Evolutionary conservation across 176 grass and related monocot genomes (phyloP).

Genomic region (Poa pratensis): DNA sequence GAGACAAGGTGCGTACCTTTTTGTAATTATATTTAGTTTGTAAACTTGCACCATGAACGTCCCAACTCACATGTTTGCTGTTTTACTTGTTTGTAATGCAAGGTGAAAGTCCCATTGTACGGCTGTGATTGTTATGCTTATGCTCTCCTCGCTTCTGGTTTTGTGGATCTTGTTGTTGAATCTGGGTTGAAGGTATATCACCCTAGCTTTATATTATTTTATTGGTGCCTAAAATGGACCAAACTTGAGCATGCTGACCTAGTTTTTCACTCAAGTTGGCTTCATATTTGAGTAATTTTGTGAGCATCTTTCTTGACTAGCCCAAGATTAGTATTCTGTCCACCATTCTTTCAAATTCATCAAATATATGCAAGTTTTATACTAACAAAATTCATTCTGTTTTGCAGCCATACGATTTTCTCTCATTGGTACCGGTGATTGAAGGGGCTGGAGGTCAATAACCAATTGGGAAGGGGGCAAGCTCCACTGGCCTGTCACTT

Average conservation of each 20-base stretch:
- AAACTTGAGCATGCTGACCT: not conserved
- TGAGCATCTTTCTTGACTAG: not conserved
- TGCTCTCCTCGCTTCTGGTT: conserved; percentile 87
- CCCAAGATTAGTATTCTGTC: not conserved
- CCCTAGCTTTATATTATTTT: not conserved
- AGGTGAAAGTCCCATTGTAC: conserved; percentile 96
- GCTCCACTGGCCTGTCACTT: conserved; percentile 65
- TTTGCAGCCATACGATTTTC: conserved; percentile 80
- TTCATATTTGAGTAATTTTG: conserved; percentile 2
- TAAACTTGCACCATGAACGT: not conserved
- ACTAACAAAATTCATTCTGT: conserved; percentile 20
- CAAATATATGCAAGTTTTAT: not conserved
- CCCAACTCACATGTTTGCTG: conserved; percentile 26
- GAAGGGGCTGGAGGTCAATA: conserved; percentile 87
- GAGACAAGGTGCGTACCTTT: conserved; percentile 63
- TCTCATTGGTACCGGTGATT: conserved; percentile 80
- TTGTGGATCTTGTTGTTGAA: conserved; percentile 94
- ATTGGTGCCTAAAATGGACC: not conserved
- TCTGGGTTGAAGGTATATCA: conserved; percentile 88
- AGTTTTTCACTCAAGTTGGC: not conserved
- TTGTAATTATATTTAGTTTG: conserved; percentile 22
- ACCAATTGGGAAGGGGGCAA: conserved; percentile 82
- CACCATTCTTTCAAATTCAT: not conserved
- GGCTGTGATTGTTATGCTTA: conserved; percentile 99
- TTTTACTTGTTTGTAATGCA: conserved; percentile 38